Base-by-base conservation (phyloP, 2,329 filamentous ascomycete genomes). In the Penicillium freii region DNA sequence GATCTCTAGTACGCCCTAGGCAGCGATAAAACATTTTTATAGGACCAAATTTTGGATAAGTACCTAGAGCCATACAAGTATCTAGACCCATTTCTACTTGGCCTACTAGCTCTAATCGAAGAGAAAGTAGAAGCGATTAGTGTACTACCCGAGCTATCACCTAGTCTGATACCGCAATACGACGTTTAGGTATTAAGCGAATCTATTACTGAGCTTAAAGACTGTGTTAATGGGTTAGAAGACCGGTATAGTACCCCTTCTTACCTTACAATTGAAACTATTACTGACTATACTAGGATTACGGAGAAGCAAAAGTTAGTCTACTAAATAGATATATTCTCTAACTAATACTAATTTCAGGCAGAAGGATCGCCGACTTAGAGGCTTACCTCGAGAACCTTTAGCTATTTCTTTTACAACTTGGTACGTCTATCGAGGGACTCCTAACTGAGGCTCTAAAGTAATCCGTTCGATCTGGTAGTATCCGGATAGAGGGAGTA, bases 281-380 rank as follows among this genome's bases (percentile, higher is more conserved):
- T 33, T 33, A 13, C 44, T 46, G 6, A 46, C 44, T 19, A 15
- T 46, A 21, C 15, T 46, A 46, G 44, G 5, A 34, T 46, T 33
- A 46, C 27, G 29, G 44, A 46, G 44, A 46, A 46, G n/a, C 44
- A 34, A 46, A 46, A 46, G 44, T 46, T 15, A 46, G 44, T 46
- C n/a, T 46, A 3, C 44, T 33, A 29, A 33, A 46, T 34, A 46
- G 27, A n/a, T n/a, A 13, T 46, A 34, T 46, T 29, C n/a, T n/a
- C 11, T n/a, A 21, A 2, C 25, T 29, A 1, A 33, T 46, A 2
- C 44, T 46, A 46, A 46, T 15, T 19, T 1, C 11, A 23, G 44
- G 27, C 11, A 46, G 44, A 34, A 33, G 27, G n/a, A 46, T 46
- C 27, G 44, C 44, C 27, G 44, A 46, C 27, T 34, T 46, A 2